Conservation (phyloP, 179 eudicot species). For the Actinidia chinensis region DNA sequence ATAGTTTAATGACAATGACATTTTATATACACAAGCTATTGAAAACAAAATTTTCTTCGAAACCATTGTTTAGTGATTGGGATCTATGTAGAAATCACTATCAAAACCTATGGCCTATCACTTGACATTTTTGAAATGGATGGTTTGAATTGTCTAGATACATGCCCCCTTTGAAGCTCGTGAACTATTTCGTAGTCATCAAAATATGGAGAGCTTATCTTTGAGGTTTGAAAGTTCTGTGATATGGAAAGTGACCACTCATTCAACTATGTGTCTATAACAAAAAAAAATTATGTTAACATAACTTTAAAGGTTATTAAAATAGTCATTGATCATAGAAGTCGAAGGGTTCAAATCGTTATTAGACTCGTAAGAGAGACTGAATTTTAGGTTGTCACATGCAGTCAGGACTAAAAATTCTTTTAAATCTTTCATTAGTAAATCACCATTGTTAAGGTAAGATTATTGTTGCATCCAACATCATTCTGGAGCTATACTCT, state of each 20-base stretch:
- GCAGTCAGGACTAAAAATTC: no score
- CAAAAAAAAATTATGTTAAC: no score
- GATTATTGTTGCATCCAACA: no score
- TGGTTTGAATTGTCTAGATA: slow-evolving; percentile 14
- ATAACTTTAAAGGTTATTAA: no score
- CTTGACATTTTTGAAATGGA: neutral
- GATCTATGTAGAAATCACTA: neutral
- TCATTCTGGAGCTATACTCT: no score
- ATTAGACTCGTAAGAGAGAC: no score
- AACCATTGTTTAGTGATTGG: neutral
- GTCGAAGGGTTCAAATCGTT: no score
- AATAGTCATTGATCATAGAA: no score
- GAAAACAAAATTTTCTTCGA: neutral
- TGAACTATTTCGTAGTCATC: slow-evolving; percentile 5
- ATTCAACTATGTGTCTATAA: neutral
- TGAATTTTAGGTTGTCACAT: no score
- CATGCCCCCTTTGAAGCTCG: slow-evolving; percentile 10
- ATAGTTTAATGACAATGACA: neutral
- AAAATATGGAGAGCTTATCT: neutral
- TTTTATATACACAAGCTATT: neutral
- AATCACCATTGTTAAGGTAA: no score
- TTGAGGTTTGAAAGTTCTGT: slow-evolving; percentile 13
- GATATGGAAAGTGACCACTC: neutral
- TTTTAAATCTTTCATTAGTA: no score
- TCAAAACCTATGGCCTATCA: neutral